A percentile compares a stretch with the other conserved stretches of the same genome.
These are phyloP conservation scores for Nelumbo lutea DNA, from an alignment of 164 flowering plant species.

Conservation along the genomic window DNA sequence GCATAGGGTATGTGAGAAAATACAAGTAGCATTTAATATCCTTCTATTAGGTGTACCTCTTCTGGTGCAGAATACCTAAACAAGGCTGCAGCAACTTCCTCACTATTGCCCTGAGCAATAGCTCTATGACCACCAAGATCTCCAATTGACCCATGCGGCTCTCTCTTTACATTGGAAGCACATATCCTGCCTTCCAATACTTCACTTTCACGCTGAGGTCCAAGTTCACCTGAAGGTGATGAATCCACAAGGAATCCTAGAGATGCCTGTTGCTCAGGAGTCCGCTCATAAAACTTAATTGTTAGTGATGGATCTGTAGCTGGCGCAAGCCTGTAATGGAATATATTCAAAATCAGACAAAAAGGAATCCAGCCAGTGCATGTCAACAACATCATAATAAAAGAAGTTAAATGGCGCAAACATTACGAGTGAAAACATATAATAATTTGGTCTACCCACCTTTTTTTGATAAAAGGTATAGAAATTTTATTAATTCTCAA, in stretches of 20 bases:
- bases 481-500: no score
- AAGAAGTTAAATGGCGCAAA: no score
- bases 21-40: no score
- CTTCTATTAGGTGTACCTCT: conserved; percentile 43
- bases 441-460: no score
- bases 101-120: conserved; percentile 77
- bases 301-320: conserved; percentile 72
- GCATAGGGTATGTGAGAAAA: no score
- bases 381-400: background rate
- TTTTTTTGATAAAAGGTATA: no score
- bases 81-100: conserved; percentile 70
- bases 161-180: conserved; percentile 21
- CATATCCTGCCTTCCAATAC: conserved; percentile 18
- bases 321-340: conserved; percentile 63
- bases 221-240: conserved; percentile 31
- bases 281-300: conserved; percentile 80
- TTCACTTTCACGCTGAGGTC: conserved; percentile 18
- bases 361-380: background rate
- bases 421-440: no score
- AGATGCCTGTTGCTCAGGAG: conserved; percentile 74
- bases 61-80: conserved; percentile 92
- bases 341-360: conserved; percentile 1
- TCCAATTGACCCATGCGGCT: conserved; percentile 79
- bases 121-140: conserved; percentile 68
- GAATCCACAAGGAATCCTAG: conserved; percentile 65